Evolutionary conservation across 176 grass and related monocot genomes (phyloP).

Genomic region (Avena atlantica): DNA sequence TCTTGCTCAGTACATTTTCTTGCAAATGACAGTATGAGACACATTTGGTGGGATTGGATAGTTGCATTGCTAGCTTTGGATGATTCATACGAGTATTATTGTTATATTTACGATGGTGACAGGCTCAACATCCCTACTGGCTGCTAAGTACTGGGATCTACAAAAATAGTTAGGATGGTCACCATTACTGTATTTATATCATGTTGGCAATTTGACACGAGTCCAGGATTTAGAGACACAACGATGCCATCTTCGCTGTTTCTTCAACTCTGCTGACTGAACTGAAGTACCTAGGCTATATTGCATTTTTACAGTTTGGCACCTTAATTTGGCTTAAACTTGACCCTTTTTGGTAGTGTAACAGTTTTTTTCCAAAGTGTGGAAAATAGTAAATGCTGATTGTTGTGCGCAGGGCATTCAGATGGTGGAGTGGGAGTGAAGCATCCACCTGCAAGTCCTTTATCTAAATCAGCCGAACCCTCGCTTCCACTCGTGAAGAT

Average conservation of each 20-base stretch:
- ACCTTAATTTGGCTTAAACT: background rate
- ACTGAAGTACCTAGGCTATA: constrained; percentile 20
- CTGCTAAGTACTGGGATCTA: background rate
- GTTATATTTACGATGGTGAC: background rate
- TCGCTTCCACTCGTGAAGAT: constrained; percentile 82
- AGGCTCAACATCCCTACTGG: background rate
- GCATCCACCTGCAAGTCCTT: constrained; percentile 45
- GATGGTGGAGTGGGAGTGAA: constrained; percentile 57
- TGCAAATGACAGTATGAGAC: constrained; percentile 1
- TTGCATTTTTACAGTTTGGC: constrained; percentile 19
- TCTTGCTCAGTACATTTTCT: background rate
- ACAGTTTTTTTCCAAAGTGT: constrained; percentile 6
- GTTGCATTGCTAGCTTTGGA: constrained; percentile 11
- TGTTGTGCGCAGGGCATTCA: constrained; percentile 48
- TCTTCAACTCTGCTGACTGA: constrained; percentile 15
- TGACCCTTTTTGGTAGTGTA: background rate
- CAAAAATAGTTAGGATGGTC: background rate
- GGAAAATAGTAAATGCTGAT: constrained; percentile 21
- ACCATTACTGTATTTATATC: background rate
- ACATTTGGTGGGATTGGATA: constrained; percentile 19
- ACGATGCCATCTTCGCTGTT: background rate
- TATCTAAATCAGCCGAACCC: constrained; percentile 53
- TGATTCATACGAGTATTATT: background rate
- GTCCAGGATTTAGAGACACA: background rate
- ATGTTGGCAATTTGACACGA: background rate